Percentiles rank a stretch among this genome's conserved stretches.
Evolutionary conservation across 345 rosid genomes (phyloP).

Genomic region (Hirschfeldia incana): DNA sequence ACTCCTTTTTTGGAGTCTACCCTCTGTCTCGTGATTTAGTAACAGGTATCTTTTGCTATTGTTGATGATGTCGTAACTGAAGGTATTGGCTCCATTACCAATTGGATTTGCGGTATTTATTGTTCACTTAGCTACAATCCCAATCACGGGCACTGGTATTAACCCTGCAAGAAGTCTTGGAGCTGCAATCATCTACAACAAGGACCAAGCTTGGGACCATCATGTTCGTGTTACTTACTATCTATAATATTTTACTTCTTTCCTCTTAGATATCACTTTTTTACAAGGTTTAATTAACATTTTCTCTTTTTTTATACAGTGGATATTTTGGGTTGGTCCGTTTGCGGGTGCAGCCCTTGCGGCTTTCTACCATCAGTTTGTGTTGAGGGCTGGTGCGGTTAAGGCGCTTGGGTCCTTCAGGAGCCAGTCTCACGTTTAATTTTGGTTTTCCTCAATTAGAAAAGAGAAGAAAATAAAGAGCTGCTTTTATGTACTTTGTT

Average conservation of each 20-base stretch:
- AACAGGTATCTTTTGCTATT: conserved; percentile 11
- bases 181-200: conserved; percentile 83
- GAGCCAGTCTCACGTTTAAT: conserved; percentile 46
- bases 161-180: conserved; percentile 98
- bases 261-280: not conserved
- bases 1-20: conserved; percentile 1
- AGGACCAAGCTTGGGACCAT: conserved; percentile 83
- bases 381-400: conserved; percentile 55
- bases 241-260: not conserved
- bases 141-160: conserved; percentile 93
- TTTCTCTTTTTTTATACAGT: conserved; percentile 35
- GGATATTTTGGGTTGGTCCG: conserved; percentile 82
- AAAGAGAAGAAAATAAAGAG: conserved; percentile 16
- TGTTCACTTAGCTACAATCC: conserved; percentile 91
- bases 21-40: conserved; percentile 28
- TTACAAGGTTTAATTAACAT: not conserved
- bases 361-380: conserved; percentile 61
- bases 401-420: conserved; percentile 62
- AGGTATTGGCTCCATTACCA: conserved; percentile 96
- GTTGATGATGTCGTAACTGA: conserved; percentile 18
- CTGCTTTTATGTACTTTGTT: not conserved
- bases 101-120: conserved; percentile 96
- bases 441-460: not conserved
- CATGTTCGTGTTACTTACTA: conserved; percentile 51
- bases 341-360: conserved; percentile 69